Percentiles rank a stretch among this genome's conserved stretches.
phyloP scores from a whole-genome alignment of 2,329 filamentous ascomycete genomes.

The Fonsecaea erecta region DNA sequence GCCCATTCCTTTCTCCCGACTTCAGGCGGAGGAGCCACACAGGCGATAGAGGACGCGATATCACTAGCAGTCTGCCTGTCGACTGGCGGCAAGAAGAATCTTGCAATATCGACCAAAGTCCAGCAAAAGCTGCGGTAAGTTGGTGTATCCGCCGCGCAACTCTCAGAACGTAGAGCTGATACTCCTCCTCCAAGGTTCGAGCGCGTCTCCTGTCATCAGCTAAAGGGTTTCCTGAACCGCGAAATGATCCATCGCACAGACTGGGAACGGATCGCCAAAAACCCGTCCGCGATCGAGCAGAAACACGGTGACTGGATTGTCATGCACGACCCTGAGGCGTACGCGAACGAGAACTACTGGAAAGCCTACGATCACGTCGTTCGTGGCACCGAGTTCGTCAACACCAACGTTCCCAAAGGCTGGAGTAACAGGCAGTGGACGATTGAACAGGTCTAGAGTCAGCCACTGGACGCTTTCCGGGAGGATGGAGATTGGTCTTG shows the following conservation, averaged over 20 bases:
- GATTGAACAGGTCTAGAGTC: slow-evolving; percentile 39
- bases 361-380: slow-evolving; percentile 1
- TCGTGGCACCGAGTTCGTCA: slow-evolving; percentile 49
- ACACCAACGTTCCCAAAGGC: slow-evolving; percentile 52
- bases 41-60: slow-evolving; percentile 57
- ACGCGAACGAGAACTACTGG: slow-evolving; percentile 17
- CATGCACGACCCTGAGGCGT: slow-evolving; percentile 17
- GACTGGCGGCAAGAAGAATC: slow-evolving; percentile 34
- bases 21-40: slow-evolving; percentile 54
- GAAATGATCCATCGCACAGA: slow-evolving; percentile 34
- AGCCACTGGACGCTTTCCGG: too few species aligned
- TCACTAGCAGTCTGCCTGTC: slow-evolving; percentile 52
- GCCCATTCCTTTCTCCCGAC: slow-evolving; percentile 57
- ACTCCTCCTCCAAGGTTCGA: slow-evolving; percentile 32
- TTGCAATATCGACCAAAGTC: slow-evolving; percentile 57
- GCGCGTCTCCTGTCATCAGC: slow-evolving; percentile 55
- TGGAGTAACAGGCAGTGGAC: slow-evolving; percentile 50
- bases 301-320: slow-evolving; percentile 8
- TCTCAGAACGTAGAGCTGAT: not conserved
- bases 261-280: not conserved
- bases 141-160: not conserved
- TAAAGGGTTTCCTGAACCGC: slow-evolving; percentile 51
- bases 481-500: too few species aligned
- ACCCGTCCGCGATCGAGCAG: slow-evolving; percentile 4
- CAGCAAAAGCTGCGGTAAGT: slow-evolving; percentile 44